Conservation (phyloP, 257 asterid species). For the Datura wrightii region DNA sequence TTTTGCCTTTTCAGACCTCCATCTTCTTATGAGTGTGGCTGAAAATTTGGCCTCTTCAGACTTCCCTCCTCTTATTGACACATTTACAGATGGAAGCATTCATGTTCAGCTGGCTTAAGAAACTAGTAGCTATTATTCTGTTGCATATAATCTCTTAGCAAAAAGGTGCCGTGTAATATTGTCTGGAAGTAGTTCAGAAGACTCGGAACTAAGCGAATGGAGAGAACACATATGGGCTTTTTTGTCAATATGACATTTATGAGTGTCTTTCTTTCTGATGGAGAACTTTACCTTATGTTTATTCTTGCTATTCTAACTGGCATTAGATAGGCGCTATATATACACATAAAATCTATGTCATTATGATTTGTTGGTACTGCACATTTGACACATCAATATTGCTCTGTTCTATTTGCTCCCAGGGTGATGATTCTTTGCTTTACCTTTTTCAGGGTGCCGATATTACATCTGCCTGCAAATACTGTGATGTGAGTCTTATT, state of each 20-base stretch:
- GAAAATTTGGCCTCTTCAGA: background rate
- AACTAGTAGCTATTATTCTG: background rate
- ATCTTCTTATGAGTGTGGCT: background rate
- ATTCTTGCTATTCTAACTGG: slow-evolving; percentile 3
- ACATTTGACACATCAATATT: background rate
- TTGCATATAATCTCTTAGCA: background rate
- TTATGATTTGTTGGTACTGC: background rate
- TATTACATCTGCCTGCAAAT: slow-evolving; percentile 64
- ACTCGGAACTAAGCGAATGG: background rate
- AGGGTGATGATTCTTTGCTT: slow-evolving; percentile 40
- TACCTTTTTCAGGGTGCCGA: slow-evolving; percentile 56
- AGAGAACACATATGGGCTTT: background rate
- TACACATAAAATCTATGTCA: background rate
- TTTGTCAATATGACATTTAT: background rate
- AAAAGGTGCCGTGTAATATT: background rate
- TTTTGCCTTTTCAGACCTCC: background rate
- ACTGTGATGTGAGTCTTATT: slow-evolving; percentile 77
- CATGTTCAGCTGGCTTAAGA: background rate
- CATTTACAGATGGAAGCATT: background rate
- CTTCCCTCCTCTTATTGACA: background rate
- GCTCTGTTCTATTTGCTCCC: slow-evolving; percentile 30
- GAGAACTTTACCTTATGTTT: background rate
- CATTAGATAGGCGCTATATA: background rate
- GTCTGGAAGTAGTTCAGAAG: background rate
- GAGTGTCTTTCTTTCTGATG: background rate